phyloP scores from a whole-genome alignment of 495 filamentous ascomycete species.

The Apodospora peruviana region DNA sequence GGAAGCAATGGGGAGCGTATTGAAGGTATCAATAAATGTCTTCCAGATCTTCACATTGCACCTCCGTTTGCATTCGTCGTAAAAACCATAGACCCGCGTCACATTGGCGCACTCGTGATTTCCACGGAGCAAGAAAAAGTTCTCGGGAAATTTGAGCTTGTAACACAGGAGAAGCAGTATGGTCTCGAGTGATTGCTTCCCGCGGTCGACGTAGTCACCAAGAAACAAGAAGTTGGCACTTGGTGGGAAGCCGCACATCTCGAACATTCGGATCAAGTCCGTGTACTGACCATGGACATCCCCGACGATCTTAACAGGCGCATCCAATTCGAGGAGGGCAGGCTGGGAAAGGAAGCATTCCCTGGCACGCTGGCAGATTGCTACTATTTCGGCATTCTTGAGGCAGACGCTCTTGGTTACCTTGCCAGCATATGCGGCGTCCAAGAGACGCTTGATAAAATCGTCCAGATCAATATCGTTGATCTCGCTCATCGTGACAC shows the following conservation, averaged over 20 bases:
- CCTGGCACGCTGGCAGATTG: slow-evolving; percentile 79
- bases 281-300: slow-evolving; percentile 99
- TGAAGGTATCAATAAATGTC: slow-evolving; percentile 97
- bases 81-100: slow-evolving; percentile 97
- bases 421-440: slow-evolving; percentile 93
- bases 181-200: slow-evolving; percentile 95
- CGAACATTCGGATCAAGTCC: slow-evolving; percentile 94
- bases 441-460: slow-evolving; percentile 90
- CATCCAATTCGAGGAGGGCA: slow-evolving; percentile 81
- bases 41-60: slow-evolving; percentile 99
- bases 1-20: slow-evolving; percentile 88
- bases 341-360: slow-evolving; percentile 91
- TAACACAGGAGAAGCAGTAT: slow-evolving; percentile 95
- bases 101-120: slow-evolving; percentile 99
- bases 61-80: slow-evolving; percentile 96
- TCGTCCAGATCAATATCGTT: slow-evolving; percentile 93
- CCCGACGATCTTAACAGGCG: slow-evolving; percentile 98
- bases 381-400: slow-evolving; percentile 94
- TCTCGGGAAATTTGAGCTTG: slow-evolving; percentile 97
- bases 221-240: slow-evolving; percentile 92
- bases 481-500: slow-evolving; percentile 66
- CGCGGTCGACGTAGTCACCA: slow-evolving; percentile 96
- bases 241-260: slow-evolving; percentile 98
- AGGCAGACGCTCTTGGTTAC: slow-evolving; percentile 95
- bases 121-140: slow-evolving; percentile 94